These are phyloP conservation scores for Ogataea nitratoaversa DNA, from an alignment of 805 yeast species.

Conservation along the genomic window DNA sequence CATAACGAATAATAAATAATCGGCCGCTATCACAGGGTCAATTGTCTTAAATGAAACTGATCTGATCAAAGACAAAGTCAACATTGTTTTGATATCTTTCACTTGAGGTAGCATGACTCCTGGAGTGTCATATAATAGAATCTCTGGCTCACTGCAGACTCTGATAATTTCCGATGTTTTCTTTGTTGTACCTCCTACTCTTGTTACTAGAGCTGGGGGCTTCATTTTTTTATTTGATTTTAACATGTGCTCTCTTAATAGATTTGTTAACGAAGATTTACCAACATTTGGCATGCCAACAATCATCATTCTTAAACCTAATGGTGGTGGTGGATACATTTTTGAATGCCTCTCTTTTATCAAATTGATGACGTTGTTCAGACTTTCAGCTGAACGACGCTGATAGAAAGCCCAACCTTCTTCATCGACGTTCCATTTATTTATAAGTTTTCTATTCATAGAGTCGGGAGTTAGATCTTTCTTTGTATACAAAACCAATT, in stretches of 20 bases:
- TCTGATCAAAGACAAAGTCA: constrained; percentile 68
- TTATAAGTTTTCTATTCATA: constrained; percentile 16
- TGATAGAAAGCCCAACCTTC: constrained; percentile 41
- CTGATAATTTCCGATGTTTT: constrained; percentile 72
- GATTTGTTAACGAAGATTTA: constrained; percentile 79
- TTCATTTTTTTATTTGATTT: constrained; percentile 26
- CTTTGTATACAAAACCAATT: constrained; percentile 73
- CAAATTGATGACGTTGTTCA: constrained; percentile 43
- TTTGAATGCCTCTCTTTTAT: constrained; percentile 41
- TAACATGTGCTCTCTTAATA: constrained; percentile 41
- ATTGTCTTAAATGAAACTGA: constrained; percentile 65
- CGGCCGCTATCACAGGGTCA: constrained; percentile 85
- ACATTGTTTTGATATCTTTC: constrained; percentile 61
- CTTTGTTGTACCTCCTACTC: constrained; percentile 86
- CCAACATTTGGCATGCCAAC: constrained; percentile 99
- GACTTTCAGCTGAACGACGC: constrained; percentile 48
- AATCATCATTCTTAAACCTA: constrained; percentile 72
- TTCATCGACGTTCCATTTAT: constrained; percentile 27
- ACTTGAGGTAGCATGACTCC: constrained; percentile 85
- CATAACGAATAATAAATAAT: constrained; percentile 69
- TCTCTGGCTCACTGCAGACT: constrained; percentile 54
- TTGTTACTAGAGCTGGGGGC: constrained; percentile 82
- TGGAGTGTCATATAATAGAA: constrained; percentile 83
- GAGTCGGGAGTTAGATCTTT: constrained; percentile 55
- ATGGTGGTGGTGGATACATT: constrained; percentile 70